Base-by-base conservation (phyloP, 1,139 yeast genomes). In the Fermentozyma sake region DNA sequence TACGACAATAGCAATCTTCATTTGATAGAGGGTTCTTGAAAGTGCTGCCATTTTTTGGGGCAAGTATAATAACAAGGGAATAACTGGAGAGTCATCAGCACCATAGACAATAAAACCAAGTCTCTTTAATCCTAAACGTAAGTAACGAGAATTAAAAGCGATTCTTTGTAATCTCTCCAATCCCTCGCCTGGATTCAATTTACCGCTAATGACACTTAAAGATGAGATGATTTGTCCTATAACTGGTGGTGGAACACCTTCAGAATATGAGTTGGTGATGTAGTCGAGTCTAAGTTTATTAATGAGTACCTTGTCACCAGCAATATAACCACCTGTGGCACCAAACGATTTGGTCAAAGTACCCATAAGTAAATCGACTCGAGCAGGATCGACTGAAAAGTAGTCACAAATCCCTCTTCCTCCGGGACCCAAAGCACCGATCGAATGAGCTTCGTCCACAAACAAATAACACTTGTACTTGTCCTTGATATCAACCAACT, bases 291-390 rank as follows among this genome's bases (percentile, higher is more conserved):
- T 77, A 36, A 91, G 61, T 44, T 79, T 72, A 44, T 86, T 89
- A 32, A 89, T 81, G 24, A 85, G 61, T 28, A 56, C 60, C 48
- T 76, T 72, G 40, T 71, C 70, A 29, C 82, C 94, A 13, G 96
- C 93, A 40, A 91, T 67, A 53, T 91, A 91, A 26, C 98, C 99
- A 49, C 99, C 99, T 25, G 97, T 87, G 16, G 98, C 97, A 50
- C 99, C 98, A 57, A 91, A 91, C 5, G 96, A 86, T 60, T 91
- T 91, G 30, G 98, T 93, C 34, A 93, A 73, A 6, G 99, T 91
- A 27, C 99, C 99, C 99, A 91, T 91, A 43, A 91, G 63, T 37
- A 93, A 63, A 58, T 91, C 99, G 29, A 91, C 69, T 28, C 76
- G 73, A 12, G 63, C 55, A 20, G 97, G 91, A 40, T 78, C 74